Conservation (phyloP, 2,329 filamentous ascomycete genomes). For the Orbilia blumenaviensis region DNA sequence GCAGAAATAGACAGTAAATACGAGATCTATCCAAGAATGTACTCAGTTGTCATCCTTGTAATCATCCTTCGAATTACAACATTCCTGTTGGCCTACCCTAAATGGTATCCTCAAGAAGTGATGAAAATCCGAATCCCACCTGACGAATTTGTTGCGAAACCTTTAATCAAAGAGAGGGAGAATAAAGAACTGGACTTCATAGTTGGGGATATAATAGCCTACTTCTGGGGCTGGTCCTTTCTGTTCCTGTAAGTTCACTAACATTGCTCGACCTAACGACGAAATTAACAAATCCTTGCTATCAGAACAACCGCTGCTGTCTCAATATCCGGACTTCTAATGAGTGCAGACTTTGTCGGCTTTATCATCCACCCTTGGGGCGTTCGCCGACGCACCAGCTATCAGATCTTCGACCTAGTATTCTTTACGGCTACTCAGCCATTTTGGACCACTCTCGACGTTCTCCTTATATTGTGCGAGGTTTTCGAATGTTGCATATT, state of each 20-base stretch:
- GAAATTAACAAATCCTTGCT: background rate
- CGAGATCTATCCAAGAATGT: conserved; percentile 11
- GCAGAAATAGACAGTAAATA: background rate
- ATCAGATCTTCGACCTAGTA: conserved; percentile 14
- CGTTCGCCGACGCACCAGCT: background rate
- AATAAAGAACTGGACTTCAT: background rate
- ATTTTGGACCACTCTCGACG: conserved; percentile 16
- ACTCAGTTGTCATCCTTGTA: background rate
- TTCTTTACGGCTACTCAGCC: conserved; percentile 30
- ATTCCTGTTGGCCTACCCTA: conserved; percentile 9
- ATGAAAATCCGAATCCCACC: background rate
- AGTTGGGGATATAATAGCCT: conserved; percentile 8
- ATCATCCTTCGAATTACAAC: conserved; percentile 4
- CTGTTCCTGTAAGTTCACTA: conserved; percentile 18
- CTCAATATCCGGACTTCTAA: background rate
- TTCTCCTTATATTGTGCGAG: background rate
- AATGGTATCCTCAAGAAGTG: conserved; percentile 3
- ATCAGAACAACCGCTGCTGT: background rate
- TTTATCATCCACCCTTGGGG: background rate
- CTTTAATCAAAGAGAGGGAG: background rate
- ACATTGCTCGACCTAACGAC: too few relatives aligned
- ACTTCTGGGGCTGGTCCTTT: conserved; percentile 30
- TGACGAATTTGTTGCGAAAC: background rate
- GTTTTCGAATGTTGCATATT: background rate
- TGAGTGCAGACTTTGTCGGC: conserved; percentile 12